phyloP scores from a whole-genome alignment of 345 rosid species.

The Syzygium jambos region DNA sequence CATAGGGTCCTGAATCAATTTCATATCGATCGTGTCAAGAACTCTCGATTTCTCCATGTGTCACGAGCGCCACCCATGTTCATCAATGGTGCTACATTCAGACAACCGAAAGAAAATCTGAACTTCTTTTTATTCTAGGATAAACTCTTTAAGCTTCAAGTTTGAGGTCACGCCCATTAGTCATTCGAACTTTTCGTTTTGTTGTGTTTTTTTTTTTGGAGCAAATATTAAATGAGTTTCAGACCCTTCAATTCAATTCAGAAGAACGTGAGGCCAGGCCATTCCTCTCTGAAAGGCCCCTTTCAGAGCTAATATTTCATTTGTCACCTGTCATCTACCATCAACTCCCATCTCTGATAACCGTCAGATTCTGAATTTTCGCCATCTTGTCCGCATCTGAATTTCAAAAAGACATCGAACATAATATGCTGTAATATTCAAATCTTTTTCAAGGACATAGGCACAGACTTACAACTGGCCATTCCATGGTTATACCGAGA shows the following conservation, averaged over 20 bases:
- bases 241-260: neutral
- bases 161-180: neutral
- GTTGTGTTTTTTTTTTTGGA: neutral
- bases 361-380: neutral
- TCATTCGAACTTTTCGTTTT: neutral
- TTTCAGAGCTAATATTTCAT: neutral
- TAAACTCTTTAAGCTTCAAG: neutral
- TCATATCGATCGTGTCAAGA: neutral
- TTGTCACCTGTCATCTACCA: neutral
- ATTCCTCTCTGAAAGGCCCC: neutral
- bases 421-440: neutral
- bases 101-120: neutral
- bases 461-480: neutral
- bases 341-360: neutral
- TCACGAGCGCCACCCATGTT: neutral
- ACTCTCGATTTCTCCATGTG: neutral
- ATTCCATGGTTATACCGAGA: neutral
- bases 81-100: neutral
- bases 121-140: neutral
- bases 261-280: neutral
- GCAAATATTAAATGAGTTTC: neutral
- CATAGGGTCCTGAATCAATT: neutral
- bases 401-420: neutral
- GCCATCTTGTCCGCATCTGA: neutral
- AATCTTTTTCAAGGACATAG: neutral